Evolutionary conservation across 345 rosid genomes (phyloP), one percentile per base, ranked within the genome.

Genomic region (sweet orange (Citrus sinensis)): DNA sequence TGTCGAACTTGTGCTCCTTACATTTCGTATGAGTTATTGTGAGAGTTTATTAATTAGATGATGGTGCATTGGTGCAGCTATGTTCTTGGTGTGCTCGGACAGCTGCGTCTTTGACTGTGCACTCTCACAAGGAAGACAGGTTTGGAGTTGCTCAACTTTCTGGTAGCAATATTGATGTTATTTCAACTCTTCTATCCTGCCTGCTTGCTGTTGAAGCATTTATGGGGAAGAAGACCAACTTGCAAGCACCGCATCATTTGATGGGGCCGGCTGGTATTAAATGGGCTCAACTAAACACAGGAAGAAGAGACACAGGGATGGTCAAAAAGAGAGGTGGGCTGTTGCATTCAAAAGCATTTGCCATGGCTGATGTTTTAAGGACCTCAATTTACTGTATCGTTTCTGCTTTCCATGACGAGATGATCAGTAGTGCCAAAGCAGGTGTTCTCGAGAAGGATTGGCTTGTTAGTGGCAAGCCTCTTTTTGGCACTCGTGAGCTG

Each of bases 121-220:
- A 82, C 79, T 96, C 99, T 9, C 95, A 72, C 78, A 80, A 83
- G 54, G 97, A 96, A 82, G 98, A 94, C 86, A 89, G 94, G 67
- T 93, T 84, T 70, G 98, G 99, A 61, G 94, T 96, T 68, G 99
- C 99, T 46, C 99, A 94, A 83, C 87, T 96, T 37, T 89, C 98
- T 35, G 97, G 99, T 77, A 90, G 95, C 80, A 94, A 89, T 65
- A 82, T 97, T 13, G 85, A 92, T 67, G 92, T 89, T 64, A 62
- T 92, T 78, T 94, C 98, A 6, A 86, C 92, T 10, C 94, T 96
- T 46, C 24, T 92, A 39, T 91, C 95, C 11, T 91, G 93, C 87
- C 81, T 96, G 49, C 89, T 96, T 13, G 94, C 97, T 7, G 88
- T 90, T 35, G 99, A 94, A 84, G 84, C 95, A 67, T 90, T 88